Base-by-base conservation (phyloP, 768 basidiomycete species). In the Sutorius australiensis region DNA sequence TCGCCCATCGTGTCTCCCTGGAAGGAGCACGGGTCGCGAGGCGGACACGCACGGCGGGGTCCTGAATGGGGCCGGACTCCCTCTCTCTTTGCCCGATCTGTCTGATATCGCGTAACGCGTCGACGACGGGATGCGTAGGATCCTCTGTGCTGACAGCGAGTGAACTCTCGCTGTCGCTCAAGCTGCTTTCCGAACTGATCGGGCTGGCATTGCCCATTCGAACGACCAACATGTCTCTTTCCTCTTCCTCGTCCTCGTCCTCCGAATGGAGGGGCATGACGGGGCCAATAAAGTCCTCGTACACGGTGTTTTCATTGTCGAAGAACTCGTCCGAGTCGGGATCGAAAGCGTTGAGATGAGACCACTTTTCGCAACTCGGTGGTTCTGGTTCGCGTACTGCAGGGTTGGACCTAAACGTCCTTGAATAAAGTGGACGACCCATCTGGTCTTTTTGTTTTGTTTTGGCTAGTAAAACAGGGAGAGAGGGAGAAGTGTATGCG, bases 291-390 rank as follows among this genome's bases (percentile, higher is more conserved):
- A 86, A 84, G 57, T 80, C 81, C 76, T 89, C 87, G 68, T 81
- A 83, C 44, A 77, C 77, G 12, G 73, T 70, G 54, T 84, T 77
- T 32, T 83, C 83, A 48, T 70, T 71, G 53, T 71, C 72, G 63
- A 86, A 85, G 64, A 88, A 88, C 58, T 87, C 86, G 61, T 88
- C 86, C n/a, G 86, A 83, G 68, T 89, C 87, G 6, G 87, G 87
- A 68, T 89, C 86, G 67, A 89, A 89, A 10, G 80, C 74, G 64
- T 87, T 86, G 69, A 74, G 76, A 56, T 74, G 69, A 51, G 82
- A 80, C 86, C 86, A 89, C 66, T 72, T 81, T 66, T 81, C 75
- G 75, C 73, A 82, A 16, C 41, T 54, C 19, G 60, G 58, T 10
- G 57, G 50, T 56, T 80, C 77, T 49, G 75, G 75, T 52, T 81